Base-by-base conservation (phyloP, 257 asterid species). In the Solanum commersonii region DNA sequence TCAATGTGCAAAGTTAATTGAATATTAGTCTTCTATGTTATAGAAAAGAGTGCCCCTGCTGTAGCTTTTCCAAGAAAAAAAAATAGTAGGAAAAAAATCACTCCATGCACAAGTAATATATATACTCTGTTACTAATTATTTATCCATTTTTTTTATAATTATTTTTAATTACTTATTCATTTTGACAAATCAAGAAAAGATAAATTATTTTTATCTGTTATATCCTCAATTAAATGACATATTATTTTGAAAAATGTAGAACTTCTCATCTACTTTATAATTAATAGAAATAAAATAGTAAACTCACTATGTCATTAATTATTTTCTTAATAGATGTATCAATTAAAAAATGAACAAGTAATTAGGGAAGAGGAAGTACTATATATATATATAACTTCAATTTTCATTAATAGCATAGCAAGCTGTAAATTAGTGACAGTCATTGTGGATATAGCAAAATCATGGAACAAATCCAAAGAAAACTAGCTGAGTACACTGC, bases 381-480 rank as follows among this genome's bases (percentile, higher is more conserved):
- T 46, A 46, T 46, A 74, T 56, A 27, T 56, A 27, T 27, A 35
- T 22, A 56, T 42, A 77, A 65, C 37, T 65, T 25, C 70, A 34
- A 35, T 34, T 18, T 5, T 87, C 18, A 8, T n/a, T 2, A n/a
- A 49, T 11, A 31, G 10, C 44, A 78, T 6, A 88, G 84, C 60
- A 38, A 8, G n/a, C 42, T 81, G 10, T 29, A 18, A 29, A 5
- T 46, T 46, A 27, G 85, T 46, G 67, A 46, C 20, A 44, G 38
- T 82, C 31, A 82, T 31, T 18, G 15, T n/a, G 25, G 70, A 40
- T 22, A 52, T 29, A 65, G 44, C 81, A 77, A 42, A 33, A 83
- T 37, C 56, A 91, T 91, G 93, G 90, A 84, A 49, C 90, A 86
- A 87, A 71, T 91, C 67, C 89, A 91, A 85, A 91, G 89, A 22